phyloP scores from a whole-genome alignment of 73 alveolate species.

The Paramecium biaurelia region DNA sequence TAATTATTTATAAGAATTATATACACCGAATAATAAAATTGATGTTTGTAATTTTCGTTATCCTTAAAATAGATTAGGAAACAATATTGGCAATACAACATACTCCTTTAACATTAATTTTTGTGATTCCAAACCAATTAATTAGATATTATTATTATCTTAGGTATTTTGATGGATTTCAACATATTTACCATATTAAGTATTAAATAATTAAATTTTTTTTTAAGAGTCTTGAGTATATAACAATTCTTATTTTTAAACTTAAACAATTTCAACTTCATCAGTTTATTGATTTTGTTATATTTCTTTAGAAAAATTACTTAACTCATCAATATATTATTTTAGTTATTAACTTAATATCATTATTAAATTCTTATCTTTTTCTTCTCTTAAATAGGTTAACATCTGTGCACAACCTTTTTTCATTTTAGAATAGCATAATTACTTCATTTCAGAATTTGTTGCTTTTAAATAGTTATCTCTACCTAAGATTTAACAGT shows the following conservation, averaged over 20 bases:
- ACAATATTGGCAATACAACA: neutral
- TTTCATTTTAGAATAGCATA: neutral
- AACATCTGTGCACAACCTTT: neutral
- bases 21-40: neutral
- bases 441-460: neutral
- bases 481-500: neutral
- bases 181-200: neutral
- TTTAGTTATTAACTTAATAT: neutral
- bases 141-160: neutral
- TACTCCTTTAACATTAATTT: neutral
- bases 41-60: neutral
- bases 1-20: neutral
- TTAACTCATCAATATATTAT: neutral
- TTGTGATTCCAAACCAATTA: neutral
- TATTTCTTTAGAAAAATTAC: neutral
- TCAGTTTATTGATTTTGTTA: neutral
- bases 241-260: neutral
- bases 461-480: neutral
- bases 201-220: neutral
- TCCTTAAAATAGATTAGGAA: neutral
- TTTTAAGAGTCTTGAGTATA: neutral
- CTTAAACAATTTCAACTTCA: neutral
- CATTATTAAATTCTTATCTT: neutral
- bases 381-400: neutral
- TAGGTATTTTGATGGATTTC: neutral